Conservation (phyloP, 179 eudicot genomes). For the Silene vulgaris region DNA sequence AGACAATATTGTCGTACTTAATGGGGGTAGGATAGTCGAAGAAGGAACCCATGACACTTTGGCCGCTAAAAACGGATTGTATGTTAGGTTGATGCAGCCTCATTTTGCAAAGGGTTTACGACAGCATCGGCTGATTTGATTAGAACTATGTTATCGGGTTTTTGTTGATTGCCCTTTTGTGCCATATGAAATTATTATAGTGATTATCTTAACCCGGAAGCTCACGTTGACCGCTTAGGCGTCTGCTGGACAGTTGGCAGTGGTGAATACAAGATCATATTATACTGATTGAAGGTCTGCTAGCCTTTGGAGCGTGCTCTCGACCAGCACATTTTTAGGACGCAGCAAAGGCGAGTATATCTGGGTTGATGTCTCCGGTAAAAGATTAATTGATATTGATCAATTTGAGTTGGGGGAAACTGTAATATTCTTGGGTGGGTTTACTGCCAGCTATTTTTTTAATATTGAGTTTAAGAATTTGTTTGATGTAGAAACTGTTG, state of each 20-base stretch:
- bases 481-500: constrained; percentile 23
- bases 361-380: constrained; percentile 22
- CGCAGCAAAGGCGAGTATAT: constrained; percentile 20
- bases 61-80: constrained; percentile 71
- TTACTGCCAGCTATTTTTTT: neutral
- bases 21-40: constrained; percentile 95
- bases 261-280: constrained; percentile 16
- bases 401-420: constrained; percentile 23
- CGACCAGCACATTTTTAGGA: constrained; percentile 25
- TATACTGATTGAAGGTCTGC: constrained; percentile 24
- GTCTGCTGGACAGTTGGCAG: constrained; percentile 12
- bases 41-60: constrained; percentile 76
- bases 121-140: constrained; percentile 64
- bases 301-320: constrained; percentile 24
- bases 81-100: constrained; percentile 94
- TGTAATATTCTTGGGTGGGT: constrained; percentile 28
- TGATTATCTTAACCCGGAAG: constrained; percentile 5
- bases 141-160: neutral
- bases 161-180: constrained; percentile 21
- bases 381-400: constrained; percentile 22
- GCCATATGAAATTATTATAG: neutral
- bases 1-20: constrained; percentile 91
- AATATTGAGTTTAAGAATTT: constrained; percentile 12
- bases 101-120: constrained; percentile 85
- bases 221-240: constrained; percentile 2